Evolutionary conservation across 116 monocot species (phyloP).

Genomic region (Papilionanthe hybrid): DNA sequence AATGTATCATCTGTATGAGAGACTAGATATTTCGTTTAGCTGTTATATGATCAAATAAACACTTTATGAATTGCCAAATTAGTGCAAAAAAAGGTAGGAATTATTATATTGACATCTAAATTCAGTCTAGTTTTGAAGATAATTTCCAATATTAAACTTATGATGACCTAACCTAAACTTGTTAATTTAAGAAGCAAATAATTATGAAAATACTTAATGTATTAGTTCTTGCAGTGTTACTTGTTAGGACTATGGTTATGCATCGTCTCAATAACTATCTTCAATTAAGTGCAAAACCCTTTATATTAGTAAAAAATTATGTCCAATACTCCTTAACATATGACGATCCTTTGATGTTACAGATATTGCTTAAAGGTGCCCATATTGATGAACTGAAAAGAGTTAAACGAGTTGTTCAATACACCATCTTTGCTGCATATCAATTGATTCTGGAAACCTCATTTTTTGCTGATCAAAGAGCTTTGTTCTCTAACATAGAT

Average conservation of each 20-base stretch:
- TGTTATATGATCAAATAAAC: neutral
- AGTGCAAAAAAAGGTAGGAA: neutral
- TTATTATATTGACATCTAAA: neutral
- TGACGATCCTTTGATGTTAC: constrained; percentile 15
- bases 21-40: neutral
- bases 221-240: neutral
- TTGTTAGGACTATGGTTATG: neutral
- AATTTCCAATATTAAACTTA: neutral
- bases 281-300: neutral
- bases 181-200: neutral
- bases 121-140: neutral
- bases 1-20: neutral
- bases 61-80: neutral
- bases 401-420: constrained; percentile 69
- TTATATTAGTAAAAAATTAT: neutral
- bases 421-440: constrained; percentile 79
- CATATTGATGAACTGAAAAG: constrained; percentile 74
- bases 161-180: neutral
- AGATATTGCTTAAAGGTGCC: constrained; percentile 80
- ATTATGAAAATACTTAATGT: neutral
- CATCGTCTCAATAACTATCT: neutral
- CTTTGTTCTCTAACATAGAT: constrained; percentile 30
- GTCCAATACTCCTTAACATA: neutral
- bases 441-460: constrained; percentile 80
- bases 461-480: constrained; percentile 76